These are phyloP conservation scores for Sordaria brevicollis DNA, from an alignment of 495 filamentous ascomycete species.

Conservation along the genomic window DNA sequence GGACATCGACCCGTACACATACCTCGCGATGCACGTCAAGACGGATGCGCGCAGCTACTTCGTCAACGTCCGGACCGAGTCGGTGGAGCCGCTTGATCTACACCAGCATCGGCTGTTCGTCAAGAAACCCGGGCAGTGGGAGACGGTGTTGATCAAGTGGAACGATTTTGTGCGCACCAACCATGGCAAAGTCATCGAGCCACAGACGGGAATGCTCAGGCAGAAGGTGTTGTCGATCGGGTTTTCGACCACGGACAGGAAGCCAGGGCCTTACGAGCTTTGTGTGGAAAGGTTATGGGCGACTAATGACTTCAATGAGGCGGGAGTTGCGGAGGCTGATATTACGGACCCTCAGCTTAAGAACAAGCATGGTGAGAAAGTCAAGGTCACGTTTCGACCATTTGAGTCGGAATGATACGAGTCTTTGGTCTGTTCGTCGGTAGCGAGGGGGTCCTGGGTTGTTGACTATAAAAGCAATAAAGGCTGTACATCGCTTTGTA, in stretches of 20 bases:
- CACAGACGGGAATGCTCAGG: constrained; percentile 75
- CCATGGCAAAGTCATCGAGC: constrained; percentile 79
- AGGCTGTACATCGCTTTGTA: not conserved
- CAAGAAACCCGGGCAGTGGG: constrained; percentile 75
- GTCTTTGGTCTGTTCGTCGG: not conserved
- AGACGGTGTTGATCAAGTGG: constrained; percentile 82
- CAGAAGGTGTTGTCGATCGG: constrained; percentile 79
- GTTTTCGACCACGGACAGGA: constrained; percentile 77
- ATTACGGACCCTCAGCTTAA: constrained; percentile 19
- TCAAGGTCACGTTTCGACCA: constrained; percentile 31
- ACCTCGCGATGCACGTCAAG: constrained; percentile 81
- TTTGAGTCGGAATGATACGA: not conserved
- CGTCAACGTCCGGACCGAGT: constrained; percentile 91
- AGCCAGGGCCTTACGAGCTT: constrained; percentile 78
- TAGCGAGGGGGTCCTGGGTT: not conserved
- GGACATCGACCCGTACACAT: constrained; percentile 82
- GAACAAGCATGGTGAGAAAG: constrained; percentile 34
- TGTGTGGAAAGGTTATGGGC: constrained; percentile 81
- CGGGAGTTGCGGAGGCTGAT: constrained; percentile 7
- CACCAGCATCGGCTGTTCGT: constrained; percentile 91
- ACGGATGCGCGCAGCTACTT: constrained; percentile 88
- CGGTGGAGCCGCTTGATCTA: constrained; percentile 81
- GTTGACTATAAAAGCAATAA: not conserved
- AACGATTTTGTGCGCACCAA: constrained; percentile 93
- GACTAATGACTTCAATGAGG: constrained; percentile 44